phyloP scores from a whole-genome alignment of 2,329 filamentous ascomycete species.

The Fusarium sp. region DNA sequence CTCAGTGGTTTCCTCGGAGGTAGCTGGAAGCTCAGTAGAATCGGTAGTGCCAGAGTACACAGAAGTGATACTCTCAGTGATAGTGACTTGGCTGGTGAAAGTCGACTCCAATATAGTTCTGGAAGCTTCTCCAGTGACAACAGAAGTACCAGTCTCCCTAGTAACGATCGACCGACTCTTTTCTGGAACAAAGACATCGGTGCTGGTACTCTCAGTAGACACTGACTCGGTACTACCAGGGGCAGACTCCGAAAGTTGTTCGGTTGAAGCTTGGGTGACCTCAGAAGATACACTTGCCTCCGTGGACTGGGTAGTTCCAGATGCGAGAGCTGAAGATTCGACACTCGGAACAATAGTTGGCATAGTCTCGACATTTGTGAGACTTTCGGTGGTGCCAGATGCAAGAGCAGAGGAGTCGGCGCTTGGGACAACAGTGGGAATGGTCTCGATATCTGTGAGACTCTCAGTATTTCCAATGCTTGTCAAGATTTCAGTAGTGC shows the following conservation, averaged over 20 bases:
- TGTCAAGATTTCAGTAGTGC: background rate
- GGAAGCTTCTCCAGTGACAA: background rate
- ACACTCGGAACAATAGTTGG: slow-evolving; percentile 29
- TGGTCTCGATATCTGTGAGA: background rate
- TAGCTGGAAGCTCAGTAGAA: background rate
- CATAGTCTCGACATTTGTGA: slow-evolving; percentile 39
- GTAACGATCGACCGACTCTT: slow-evolving; percentile 7
- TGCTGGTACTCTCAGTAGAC: background rate
- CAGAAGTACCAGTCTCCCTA: background rate
- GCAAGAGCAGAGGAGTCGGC: background rate
- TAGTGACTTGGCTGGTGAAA: slow-evolving; percentile 23
- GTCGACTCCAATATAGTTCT: slow-evolving; percentile 18
- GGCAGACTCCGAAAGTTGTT: background rate
- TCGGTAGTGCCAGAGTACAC: background rate
- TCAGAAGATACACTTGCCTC: slow-evolving; percentile 1
- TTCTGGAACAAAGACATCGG: slow-evolving; percentile 7
- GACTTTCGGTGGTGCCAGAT: slow-evolving; percentile 1
- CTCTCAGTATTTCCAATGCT: background rate
- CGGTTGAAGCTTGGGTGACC: background rate
- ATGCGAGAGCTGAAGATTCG: slow-evolving; percentile 31
- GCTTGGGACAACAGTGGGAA: background rate
- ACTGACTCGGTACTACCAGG: background rate
- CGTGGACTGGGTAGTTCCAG: slow-evolving; percentile 9
- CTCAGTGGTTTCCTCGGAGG: background rate
- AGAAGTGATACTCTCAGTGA: slow-evolving; percentile 14